Conservation (phyloP, 495 filamentous ascomycete genomes). For the Penicillium argentinense region DNA sequence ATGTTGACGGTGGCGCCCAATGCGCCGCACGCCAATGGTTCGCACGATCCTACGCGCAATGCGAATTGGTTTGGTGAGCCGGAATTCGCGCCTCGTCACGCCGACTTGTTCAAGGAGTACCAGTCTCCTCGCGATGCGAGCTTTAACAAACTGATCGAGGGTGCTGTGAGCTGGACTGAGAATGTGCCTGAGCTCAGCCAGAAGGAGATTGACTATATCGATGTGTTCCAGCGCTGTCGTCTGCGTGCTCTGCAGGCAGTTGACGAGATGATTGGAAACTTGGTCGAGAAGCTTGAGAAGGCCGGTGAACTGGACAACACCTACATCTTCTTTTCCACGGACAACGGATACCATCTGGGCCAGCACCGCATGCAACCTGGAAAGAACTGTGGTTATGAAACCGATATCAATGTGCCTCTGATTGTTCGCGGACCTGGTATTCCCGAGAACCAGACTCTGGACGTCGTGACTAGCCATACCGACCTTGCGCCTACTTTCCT, state of each 20-base stretch:
- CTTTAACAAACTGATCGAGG: slow-evolving; percentile 39
- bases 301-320: slow-evolving; percentile 61
- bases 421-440: slow-evolving; percentile 58
- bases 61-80: slow-evolving; percentile 30
- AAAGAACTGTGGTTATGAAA: slow-evolving; percentile 67
- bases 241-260: slow-evolving; percentile 62
- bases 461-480: slow-evolving; percentile 62
- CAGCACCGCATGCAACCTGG: slow-evolving; percentile 69
- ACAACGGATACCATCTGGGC: slow-evolving; percentile 69
- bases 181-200: slow-evolving; percentile 45
- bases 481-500: slow-evolving; percentile 68
- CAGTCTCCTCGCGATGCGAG: slow-evolving; percentile 29
- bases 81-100: slow-evolving; percentile 30
- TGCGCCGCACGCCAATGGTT: slow-evolving; percentile 54
- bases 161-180: slow-evolving; percentile 59
- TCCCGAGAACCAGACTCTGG: slow-evolving; percentile 37
- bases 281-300: slow-evolving; percentile 50
- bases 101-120: slow-evolving; percentile 27
- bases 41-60: slow-evolving; percentile 5
- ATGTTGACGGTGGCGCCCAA: slow-evolving; percentile 65
- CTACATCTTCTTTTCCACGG: slow-evolving; percentile 64
- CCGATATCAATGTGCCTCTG: slow-evolving; percentile 68
- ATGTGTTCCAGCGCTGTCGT: slow-evolving; percentile 61
- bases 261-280: slow-evolving; percentile 62
- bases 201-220: slow-evolving; percentile 59